Base-by-base conservation (phyloP, 116 monocot species). In the Cymodocea nodosa region DNA sequence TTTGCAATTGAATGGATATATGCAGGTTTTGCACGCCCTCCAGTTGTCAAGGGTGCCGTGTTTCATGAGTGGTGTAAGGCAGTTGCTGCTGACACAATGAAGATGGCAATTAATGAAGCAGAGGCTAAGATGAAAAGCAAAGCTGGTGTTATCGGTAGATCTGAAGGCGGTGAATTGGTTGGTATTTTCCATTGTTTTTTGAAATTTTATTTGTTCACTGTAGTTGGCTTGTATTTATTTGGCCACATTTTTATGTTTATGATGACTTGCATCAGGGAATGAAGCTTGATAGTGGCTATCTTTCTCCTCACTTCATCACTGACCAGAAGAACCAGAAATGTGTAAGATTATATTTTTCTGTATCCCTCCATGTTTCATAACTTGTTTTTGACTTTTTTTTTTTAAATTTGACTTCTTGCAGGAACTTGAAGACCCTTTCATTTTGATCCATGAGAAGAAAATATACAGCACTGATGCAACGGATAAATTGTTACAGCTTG, bases 271-370 rank as follows among this genome's bases (percentile, higher is more conserved):
- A 83, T 75, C 85, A 97, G 73, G 97, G 97, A 20, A 97, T 97
- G 97, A 97, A 97, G 50, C 82, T 97, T 74, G 91, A 97, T 64
- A 82, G 91, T 58, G 91, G 97, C 11, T 97, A 88, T 68, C 81
- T 91, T 63, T 97, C 97, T 68, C 91, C 91, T 16, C 88, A 97
- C 69, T 97, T 97, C 52, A 76, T 97, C 59, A 91, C 97, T 49
- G 83, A 88, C 64, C 85, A 73, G 55, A 97, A 88, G 64, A 91
- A 57, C 70, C 91, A 97, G 67, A 97, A 83, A 90, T 90, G 91
- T 71, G 91, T 97, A 80, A 74, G 97, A 23, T 65, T 60, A 11
- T 68, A 15, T 40, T 37, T 4, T 15, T 10, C 24, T 49, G 8
- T 4, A 59, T 52, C 9, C 15, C 50, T 23, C 50, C 11, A 23